A percentile compares a stretch with the other conserved stretches of the same genome.
Conservation (phyloP, 2,329 filamentous ascomycete genomes). For the Aspergillus hiratsukae region DNA sequence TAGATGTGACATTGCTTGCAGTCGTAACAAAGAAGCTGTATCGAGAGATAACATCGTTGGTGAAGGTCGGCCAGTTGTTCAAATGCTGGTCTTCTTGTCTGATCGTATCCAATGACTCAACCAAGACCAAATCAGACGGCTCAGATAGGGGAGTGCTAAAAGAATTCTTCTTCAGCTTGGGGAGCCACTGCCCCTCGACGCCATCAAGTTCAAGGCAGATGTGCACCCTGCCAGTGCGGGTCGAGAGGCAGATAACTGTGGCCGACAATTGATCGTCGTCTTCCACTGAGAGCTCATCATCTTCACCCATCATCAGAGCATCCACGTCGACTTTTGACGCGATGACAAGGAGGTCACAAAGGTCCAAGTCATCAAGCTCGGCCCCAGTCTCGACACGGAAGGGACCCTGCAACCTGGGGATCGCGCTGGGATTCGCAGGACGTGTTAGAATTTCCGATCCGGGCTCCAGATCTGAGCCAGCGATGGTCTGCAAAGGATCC, state of each 20-base stretch:
- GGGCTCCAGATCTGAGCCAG: conserved; percentile 34
- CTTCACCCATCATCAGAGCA: conserved; percentile 50
- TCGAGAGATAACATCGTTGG: conserved; percentile 50
- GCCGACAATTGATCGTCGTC: conserved; percentile 49
- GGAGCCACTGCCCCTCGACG: conserved; percentile 60
- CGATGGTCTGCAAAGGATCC: conserved; percentile 41
- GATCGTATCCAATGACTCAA: conserved; percentile 44
- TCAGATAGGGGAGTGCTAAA: conserved; percentile 41
- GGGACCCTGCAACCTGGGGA: conserved; percentile 60
- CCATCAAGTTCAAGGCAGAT: conserved; percentile 59
- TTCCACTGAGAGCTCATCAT: conserved; percentile 41
- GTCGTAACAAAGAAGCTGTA: conserved; percentile 59
- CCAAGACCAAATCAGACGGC: conserved; percentile 39
- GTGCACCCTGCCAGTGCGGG: conserved; percentile 52
- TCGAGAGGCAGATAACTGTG: conserved; percentile 56
- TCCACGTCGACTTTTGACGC: conserved; percentile 50
- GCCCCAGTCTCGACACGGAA: conserved; percentile 51
- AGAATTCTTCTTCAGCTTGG: conserved; percentile 39
- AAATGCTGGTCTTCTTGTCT: conserved; percentile 20
- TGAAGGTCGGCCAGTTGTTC: conserved; percentile 51
- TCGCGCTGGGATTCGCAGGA: conserved; percentile 50
- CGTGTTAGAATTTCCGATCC: conserved; percentile 54
- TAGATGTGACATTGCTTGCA: conserved; percentile 48
- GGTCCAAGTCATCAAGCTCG: conserved; percentile 50
- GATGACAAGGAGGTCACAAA: conserved; percentile 58